Percentiles rank a stretch among this genome's conserved stretches.
phyloP scores from a whole-genome alignment of 768 basidiomycete species.

The Suillus plorans region DNA sequence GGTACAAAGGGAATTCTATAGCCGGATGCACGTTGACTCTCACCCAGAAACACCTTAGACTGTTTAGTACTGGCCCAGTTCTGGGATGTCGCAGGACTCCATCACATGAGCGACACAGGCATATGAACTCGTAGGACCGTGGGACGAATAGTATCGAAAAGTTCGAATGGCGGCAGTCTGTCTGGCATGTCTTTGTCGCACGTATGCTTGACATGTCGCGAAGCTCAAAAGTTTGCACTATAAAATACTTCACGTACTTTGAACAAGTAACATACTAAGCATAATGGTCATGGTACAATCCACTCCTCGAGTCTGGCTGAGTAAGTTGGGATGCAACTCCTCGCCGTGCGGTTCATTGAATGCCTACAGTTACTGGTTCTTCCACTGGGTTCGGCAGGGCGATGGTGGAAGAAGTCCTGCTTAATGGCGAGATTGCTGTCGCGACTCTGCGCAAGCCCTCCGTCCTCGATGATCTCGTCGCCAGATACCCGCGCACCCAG shows the following conservation, averaged over 20 bases:
- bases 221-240: constrained; percentile 5
- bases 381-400: constrained; percentile 25
- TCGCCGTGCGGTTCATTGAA: not conserved
- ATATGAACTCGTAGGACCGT: too few relatives aligned
- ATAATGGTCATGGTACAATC: not conserved
- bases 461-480: constrained; percentile 20
- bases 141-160: too few relatives aligned
- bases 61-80: too few relatives aligned
- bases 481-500: constrained; percentile 11
- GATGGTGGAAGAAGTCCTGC: constrained; percentile 20
- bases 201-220: too few relatives aligned
- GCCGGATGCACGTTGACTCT: too few relatives aligned
- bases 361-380: constrained; percentile 22
- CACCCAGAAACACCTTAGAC: too few relatives aligned
- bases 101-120: too few relatives aligned
- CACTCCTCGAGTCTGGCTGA: constrained; percentile 19
- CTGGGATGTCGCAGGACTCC: too few relatives aligned
- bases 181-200: too few relatives aligned
- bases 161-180: too few relatives aligned
- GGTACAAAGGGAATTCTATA: too few relatives aligned
- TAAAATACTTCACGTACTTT: not conserved
- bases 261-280: too few relatives aligned
- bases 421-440: constrained; percentile 23
- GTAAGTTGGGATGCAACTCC: constrained; percentile 7
- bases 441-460: constrained; percentile 25